A percentile compares a stretch with the other conserved stretches of the same genome.
These are phyloP conservation scores for Colletotrichum orbiculare DNA, from an alignment of 2,329 filamentous ascomycete species.

Conservation along the genomic window DNA sequence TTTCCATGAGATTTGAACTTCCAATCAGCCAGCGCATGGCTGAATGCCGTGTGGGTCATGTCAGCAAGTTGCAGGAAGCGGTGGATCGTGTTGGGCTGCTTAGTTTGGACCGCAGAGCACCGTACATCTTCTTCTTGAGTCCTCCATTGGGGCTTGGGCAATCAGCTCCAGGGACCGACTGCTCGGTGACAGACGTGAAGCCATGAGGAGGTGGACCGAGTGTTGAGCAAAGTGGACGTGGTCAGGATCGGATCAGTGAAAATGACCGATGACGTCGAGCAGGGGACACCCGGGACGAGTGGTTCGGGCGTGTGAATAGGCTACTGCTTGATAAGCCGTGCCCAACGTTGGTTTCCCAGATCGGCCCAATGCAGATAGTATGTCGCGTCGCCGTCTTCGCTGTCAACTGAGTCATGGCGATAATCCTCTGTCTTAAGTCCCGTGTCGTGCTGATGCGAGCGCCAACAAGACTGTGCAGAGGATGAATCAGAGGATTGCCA, in stretches of 20 bases:
- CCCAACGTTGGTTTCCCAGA: not conserved
- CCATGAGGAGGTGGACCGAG: no score
- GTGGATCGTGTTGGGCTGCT: conserved; percentile 7
- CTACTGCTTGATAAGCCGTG: no score
- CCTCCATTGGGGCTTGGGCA: not conserved
- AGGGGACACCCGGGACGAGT: not conserved
- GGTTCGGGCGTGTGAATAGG: no score
- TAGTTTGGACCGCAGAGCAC: conserved; percentile 4
- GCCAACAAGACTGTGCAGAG: not conserved
- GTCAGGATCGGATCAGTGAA: no score
- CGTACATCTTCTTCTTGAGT: not conserved
- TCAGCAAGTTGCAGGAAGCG: conserved; percentile 24
- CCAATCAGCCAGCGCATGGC: no score
- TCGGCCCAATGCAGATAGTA: not conserved
- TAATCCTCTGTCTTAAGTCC: conserved; percentile 5
- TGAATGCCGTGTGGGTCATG: conserved; percentile 7
- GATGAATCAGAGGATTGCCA: conserved; percentile 8
- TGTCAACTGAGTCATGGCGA: conserved; percentile 21
- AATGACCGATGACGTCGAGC: conserved; percentile 7
- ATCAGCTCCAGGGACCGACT: no score
- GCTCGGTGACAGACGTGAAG: no score
- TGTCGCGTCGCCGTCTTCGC: not conserved
- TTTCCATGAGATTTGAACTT: no score
- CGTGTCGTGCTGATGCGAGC: conserved; percentile 21
- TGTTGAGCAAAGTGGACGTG: no score